Evolutionary conservation across 306 rosid genomes (phyloP).

Genomic region (Rubus parviflorus): DNA sequence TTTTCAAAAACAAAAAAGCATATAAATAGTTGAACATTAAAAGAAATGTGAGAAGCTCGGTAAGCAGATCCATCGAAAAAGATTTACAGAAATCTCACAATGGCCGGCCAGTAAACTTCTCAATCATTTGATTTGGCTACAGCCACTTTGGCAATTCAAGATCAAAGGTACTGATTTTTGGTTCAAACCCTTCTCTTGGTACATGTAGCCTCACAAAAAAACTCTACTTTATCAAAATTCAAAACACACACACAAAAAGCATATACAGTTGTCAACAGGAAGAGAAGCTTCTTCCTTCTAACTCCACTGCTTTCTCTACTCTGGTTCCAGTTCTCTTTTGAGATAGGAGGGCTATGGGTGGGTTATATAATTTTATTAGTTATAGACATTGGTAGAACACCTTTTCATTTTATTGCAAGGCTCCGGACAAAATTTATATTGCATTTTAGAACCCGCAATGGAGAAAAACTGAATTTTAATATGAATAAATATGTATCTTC

Average conservation of each 20-base stretch:
- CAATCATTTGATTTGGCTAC: slow-evolving; percentile 43
- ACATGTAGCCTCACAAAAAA: slow-evolving; percentile 47
- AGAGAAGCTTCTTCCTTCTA: not conserved
- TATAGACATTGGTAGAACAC: not conserved
- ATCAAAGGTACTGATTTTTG: slow-evolving; percentile 36
- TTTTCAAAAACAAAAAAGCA: not conserved
- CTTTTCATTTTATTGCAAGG: not conserved
- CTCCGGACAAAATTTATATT: not conserved
- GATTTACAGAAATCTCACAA: slow-evolving; percentile 42
- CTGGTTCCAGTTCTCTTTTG: not conserved
- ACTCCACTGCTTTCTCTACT: not conserved
- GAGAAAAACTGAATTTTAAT: not conserved
- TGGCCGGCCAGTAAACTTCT: slow-evolving; percentile 81
- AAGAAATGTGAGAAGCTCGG: slow-evolving; percentile 61
- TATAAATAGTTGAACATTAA: not conserved
- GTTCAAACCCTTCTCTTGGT: slow-evolving; percentile 64
- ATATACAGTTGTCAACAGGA: not conserved
- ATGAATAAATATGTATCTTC: not conserved
- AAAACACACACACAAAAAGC: not conserved
- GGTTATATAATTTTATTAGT: too few species aligned
- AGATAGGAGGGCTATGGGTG: not conserved
- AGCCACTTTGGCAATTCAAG: slow-evolving; percentile 89
- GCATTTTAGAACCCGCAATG: not conserved
- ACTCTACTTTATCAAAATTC: not conserved
- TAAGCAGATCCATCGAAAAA: slow-evolving; percentile 68